Evolutionary conservation across 495 filamentous ascomycete species (phyloP), one percentile per base, ranked within the genome.

Genomic region (Penicillium canescens): DNA sequence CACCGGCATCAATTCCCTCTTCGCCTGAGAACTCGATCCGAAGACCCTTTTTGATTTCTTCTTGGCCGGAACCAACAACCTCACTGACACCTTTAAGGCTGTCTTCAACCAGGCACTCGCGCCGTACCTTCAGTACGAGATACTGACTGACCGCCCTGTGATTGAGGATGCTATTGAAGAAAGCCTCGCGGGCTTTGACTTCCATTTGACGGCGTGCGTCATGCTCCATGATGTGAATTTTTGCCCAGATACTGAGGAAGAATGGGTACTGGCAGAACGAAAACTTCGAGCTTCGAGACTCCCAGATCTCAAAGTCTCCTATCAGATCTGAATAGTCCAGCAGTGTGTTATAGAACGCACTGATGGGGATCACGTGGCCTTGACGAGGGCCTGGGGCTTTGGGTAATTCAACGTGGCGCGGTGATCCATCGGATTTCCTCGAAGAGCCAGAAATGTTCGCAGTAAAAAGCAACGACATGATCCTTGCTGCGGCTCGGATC

Each of bases 191-290:
- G 9, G 93, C 92, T 62, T 90, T 90, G 47, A 86, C 83, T 56
- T 91, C 88, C 92, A 96, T 96, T 71, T 96, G 93, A 7, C 92
- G 82, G 56, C 87, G 83, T 4, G 91, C 90, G 68, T 97, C 93
- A 62, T 95, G 83, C 66, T 96, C 92, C 62, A 96, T 74, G 53
- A 96, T 95, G 59, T 86, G 89, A 54, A 95, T 96, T 71, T 97
- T 97, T 26, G 91, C 87, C 72, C 90, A 91, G 59, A 97, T 93
- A 46, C 91, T 96, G 28, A 97, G 78, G 59, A 96, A 89, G 70
- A 96, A 96, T 3, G 92, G 92, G 62, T 93, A 96, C 62, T 96
- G 91, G 62, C 92, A 97, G 65, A 97, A 96, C 4, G 91, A 82
- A 60, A 97, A 96, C 55, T 82, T 88, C 1, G 82, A 81, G 42